A percentile compares a stretch with the other conserved stretches of the same genome.
phyloP scores from a whole-genome alignment of 768 basidiomycete genomes.

The Termitomyces sp. region DNA sequence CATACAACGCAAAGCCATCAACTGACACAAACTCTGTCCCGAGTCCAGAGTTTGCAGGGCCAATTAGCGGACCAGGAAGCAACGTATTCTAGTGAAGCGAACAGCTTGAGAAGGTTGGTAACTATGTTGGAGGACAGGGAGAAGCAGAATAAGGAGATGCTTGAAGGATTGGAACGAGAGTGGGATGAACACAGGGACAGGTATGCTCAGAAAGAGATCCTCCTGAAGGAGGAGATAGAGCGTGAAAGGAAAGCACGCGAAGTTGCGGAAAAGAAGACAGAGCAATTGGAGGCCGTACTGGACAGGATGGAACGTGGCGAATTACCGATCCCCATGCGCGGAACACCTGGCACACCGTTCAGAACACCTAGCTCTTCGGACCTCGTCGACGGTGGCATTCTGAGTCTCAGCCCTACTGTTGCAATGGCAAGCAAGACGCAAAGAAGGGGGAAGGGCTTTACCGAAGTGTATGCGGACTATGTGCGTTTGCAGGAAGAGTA shows the following conservation, averaged over 20 bases:
- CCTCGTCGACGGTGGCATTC: conserved; percentile 47
- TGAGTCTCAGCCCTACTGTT: conserved; percentile 83
- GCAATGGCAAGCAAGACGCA: conserved; percentile 81
- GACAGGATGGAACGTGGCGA: conserved; percentile 72
- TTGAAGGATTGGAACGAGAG: conserved; percentile 80
- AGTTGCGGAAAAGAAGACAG: conserved; percentile 64
- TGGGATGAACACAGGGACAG: conserved; percentile 73
- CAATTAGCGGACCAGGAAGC: conserved; percentile 85
- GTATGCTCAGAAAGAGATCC: conserved; percentile 63
- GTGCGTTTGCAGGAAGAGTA: conserved; percentile 83
- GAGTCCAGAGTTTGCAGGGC: conserved; percentile 70
- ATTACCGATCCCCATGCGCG: conserved; percentile 51
- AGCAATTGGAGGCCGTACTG: conserved; percentile 70
- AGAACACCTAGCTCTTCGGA: conserved; percentile 37
- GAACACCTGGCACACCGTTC: conserved; percentile 45
- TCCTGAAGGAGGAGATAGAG: conserved; percentile 66
- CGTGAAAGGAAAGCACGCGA: conserved; percentile 67
- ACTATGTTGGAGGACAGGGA: conserved; percentile 86
- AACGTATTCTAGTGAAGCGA: conserved; percentile 74
- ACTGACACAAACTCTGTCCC: conserved; percentile 70
- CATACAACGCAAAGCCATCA: conserved; percentile 71
- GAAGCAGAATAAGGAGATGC: conserved; percentile 76
- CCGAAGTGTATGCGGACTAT: conserved; percentile 91
- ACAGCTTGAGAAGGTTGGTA: conserved; percentile 69
- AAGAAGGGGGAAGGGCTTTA: conserved; percentile 84